Evolutionary conservation across 495 filamentous ascomycete genomes (phyloP), one percentile per base, ranked within the genome.

Genomic region (Xylaria acuta): DNA sequence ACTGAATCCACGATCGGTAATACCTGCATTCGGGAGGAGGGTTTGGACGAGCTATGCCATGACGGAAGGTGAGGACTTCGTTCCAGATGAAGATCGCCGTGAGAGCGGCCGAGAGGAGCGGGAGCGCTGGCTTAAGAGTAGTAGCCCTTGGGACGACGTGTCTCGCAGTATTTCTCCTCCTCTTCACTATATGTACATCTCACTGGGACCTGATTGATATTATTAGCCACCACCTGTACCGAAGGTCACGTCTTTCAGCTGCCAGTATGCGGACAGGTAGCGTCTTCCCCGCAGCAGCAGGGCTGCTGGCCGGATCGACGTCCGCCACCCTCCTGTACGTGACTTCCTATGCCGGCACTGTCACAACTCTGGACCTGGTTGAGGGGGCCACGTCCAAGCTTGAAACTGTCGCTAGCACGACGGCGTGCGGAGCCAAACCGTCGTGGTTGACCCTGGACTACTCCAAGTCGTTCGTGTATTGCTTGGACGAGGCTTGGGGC

Each of bases 341-440:
- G 70, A 84, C 88, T 16, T 90, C 90, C 32, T 92, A 92, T 83
- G 82, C 81, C 66, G 89, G 89, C 58, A 84, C 80, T 41, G 78
- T 91, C 74, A 88, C 88, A 70, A 85, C 86, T 18, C 82, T 91
- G 27, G 77, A 82, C 58, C 83, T 90, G 54, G 65, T 75, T 45
- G 47, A 69, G 18, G 72, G 72, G 49, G 74, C 73, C 53, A 60
- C 67, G 63, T 76, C 76, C 70, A 75, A 74, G 69, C 77, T 86
- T 60, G 75, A 74, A 66, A 72, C 72, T 32, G 68, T 85, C 53
- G 80, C 85, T 45, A 78, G 81, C 27, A 80, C 84, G 38, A 78
- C 84, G 51, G 82, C 79, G 36, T 91, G 89, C 79, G 86, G 83
- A 18, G 72, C 75, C 25, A 86, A 87, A 74, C 86, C 89, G n/a